A percentile compares a stretch with the other conserved stretches of the same genome.
These are phyloP conservation scores for Wallacemonas sp. DNA, from an alignment of 208 protist genomes.

Conservation along the genomic window DNA sequence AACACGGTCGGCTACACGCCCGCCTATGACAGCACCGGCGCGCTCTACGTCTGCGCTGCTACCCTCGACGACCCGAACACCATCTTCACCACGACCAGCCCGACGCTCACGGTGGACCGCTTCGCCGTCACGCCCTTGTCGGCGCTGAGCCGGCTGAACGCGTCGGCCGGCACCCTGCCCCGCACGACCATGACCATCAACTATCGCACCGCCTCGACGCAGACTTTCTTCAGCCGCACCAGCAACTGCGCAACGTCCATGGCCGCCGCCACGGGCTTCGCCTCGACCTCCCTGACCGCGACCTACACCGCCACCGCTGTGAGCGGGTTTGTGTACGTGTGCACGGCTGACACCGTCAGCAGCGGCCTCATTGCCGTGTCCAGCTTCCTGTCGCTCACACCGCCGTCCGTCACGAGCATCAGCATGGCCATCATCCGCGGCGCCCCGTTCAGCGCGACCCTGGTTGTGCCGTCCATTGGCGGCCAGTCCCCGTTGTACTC, in stretches of 20 bases:
- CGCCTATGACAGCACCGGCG: conserved; percentile 27
- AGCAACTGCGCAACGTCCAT: conserved; percentile 29
- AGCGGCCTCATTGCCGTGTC: conserved; percentile 28
- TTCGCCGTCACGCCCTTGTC: conserved; percentile 37
- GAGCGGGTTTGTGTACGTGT: conserved; percentile 51
- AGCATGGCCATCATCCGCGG: conserved; percentile 46
- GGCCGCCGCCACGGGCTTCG: conserved; percentile 21
- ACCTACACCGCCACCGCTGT: conserved; percentile 32
- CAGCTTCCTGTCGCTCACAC: conserved; percentile 51
- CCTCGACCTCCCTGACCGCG: conserved; percentile 20
- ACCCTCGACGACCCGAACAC: conserved; percentile 23
- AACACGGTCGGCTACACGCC: conserved; percentile 44
- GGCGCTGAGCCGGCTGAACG: conserved; percentile 41
- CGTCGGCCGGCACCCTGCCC: conserved; percentile 17
- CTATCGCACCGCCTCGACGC: conserved; percentile 38
- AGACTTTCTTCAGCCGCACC: conserved; percentile 50
- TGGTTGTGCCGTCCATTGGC: conserved; percentile 26
- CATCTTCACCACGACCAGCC: conserved; percentile 50
- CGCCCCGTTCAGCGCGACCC: conserved; percentile 41
- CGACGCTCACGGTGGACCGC: conserved; percentile 55
- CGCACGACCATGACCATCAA: conserved; percentile 36
- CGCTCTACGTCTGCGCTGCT: conserved; percentile 64
- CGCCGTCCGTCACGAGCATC: conserved; percentile 33
- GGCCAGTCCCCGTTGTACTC: conserved; percentile 52
- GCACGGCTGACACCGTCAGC: conserved; percentile 33